Percentiles rank a stretch among this genome's conserved stretches.
phyloP scores from a whole-genome alignment of 139 green algal species.

The Raphidocelis subcapitata region DNA sequence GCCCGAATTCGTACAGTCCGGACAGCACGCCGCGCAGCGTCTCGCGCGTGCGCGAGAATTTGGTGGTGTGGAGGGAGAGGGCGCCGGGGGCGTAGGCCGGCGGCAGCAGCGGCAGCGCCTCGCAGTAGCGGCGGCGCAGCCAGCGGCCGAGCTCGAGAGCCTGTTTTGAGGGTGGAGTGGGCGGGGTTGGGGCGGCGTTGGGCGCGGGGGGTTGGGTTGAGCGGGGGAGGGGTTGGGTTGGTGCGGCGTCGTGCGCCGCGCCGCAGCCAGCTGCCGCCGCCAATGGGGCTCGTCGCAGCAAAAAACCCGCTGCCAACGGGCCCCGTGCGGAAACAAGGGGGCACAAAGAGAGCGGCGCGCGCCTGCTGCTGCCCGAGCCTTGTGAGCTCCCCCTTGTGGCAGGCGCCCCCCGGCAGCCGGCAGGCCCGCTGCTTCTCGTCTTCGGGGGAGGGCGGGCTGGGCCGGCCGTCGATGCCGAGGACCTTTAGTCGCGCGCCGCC shows the following conservation, averaged over 20 bases:
- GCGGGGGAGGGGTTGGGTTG: too few species aligned
- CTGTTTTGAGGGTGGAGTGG: constrained; percentile 11
- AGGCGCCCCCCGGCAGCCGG: constrained; percentile 47
- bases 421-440: too few species aligned
- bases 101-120: constrained; percentile 44
- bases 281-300: too few species aligned
- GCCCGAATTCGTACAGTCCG: too few species aligned
- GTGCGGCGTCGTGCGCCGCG: too few species aligned
- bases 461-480: not conserved
- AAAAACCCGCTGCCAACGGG: too few species aligned
- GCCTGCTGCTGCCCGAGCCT: constrained; percentile 62
- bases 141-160: constrained; percentile 58
- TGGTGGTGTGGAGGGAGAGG: constrained; percentile 55
- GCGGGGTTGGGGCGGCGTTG: too few species aligned
- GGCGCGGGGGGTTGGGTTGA: too few species aligned
- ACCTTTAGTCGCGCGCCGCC: not conserved
- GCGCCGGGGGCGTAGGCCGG: constrained; percentile 21
- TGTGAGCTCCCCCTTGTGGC: constrained; percentile 74
- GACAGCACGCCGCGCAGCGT: constrained; percentile 71
- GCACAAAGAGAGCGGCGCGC: too few species aligned
- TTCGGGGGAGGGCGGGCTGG: too few species aligned
- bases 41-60: constrained; percentile 57
- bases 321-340: too few species aligned
- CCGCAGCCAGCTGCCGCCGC: too few species aligned
- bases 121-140: constrained; percentile 59